Evolutionary conservation across 352 stramenopile species (phyloP).

Genomic region (Phytophthora hybrid): DNA sequence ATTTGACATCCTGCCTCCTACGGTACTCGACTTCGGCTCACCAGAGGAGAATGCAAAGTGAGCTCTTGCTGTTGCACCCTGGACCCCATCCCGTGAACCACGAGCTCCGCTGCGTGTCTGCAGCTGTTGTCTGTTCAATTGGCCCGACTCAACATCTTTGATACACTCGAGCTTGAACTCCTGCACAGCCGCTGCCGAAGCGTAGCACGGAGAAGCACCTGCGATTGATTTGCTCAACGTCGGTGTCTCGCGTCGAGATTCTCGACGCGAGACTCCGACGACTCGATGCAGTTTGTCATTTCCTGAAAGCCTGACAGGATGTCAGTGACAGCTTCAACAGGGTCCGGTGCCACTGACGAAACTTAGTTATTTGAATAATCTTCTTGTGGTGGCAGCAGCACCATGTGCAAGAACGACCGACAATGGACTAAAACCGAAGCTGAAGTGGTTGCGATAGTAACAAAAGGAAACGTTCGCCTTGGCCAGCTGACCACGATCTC

Average conservation of each 20-base stretch:
- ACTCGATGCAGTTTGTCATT: not conserved
- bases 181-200: conserved; percentile 31
- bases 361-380: not conserved
- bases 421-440: not conserved
- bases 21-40: conserved; percentile 10
- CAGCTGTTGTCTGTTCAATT: conserved; percentile 26
- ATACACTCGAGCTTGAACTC: conserved; percentile 17
- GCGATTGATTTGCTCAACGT: conserved; percentile 14
- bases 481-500: conserved; percentile 1
- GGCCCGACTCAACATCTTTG: conserved; percentile 39
- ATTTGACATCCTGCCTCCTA: conserved; percentile 30
- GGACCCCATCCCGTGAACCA: conserved; percentile 33
- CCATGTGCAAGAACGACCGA: not conserved
- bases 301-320: not conserved
- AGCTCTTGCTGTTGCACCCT: conserved; percentile 2
- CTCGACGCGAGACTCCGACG: too few species aligned
- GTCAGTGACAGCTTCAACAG: not conserved
- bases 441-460: not conserved
- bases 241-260: too few species aligned
- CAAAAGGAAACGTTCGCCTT: conserved; percentile 12
- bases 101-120: conserved; percentile 28
- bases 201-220: conserved; percentile 27
- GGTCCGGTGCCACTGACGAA: not conserved
- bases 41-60: conserved; percentile 34
- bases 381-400: not conserved